phyloP scores from a whole-genome alignment of 1,139 yeast species.

The Pichia sp. region DNA sequence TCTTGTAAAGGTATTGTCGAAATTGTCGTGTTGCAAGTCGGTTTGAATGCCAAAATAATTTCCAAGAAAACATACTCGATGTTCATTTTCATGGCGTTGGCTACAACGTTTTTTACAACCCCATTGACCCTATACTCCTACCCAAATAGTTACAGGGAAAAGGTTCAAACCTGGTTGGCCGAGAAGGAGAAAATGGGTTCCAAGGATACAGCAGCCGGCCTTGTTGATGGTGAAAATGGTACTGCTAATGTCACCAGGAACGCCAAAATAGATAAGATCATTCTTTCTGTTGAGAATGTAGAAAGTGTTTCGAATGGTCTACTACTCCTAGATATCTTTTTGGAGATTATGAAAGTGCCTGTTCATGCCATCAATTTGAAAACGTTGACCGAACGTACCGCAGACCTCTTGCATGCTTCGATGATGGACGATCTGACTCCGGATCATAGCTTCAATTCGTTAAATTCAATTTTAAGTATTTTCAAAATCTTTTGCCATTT shows the following conservation, averaged over 20 bases:
- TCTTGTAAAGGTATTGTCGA: conserved; percentile 85
- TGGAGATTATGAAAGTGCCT: conserved; percentile 31
- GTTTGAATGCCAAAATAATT: conserved; percentile 65
- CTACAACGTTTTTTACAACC: conserved; percentile 70
- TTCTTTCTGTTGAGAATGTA: conserved; percentile 26
- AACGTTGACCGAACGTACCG: conserved; percentile 61
- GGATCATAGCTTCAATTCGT: conserved; percentile 22
- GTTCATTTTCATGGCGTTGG: conserved; percentile 77
- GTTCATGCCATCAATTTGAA: conserved; percentile 55
- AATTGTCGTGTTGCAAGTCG: conserved; percentile 71
- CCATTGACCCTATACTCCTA: conserved; percentile 60
- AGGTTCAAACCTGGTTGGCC: conserved; percentile 35
- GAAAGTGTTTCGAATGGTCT: conserved; percentile 30
- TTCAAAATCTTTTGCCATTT: conserved; percentile 51
- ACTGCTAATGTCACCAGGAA: conserved; percentile 8
- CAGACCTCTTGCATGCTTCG: conserved; percentile 65
- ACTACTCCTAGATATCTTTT: conserved; percentile 26
- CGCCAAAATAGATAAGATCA: conserved; percentile 22
- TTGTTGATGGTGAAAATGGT: background rate
- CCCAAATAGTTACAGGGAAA: conserved; percentile 57
- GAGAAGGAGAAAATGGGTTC: conserved; percentile 18
- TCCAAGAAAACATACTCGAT: conserved; percentile 63
- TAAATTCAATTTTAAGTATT: conserved; percentile 44
- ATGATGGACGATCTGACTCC: conserved; percentile 25
- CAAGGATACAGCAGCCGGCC: background rate